Evolutionary conservation across 2,329 filamentous ascomycete species (phyloP).

Genomic region (Pyrenophora teres): DNA sequence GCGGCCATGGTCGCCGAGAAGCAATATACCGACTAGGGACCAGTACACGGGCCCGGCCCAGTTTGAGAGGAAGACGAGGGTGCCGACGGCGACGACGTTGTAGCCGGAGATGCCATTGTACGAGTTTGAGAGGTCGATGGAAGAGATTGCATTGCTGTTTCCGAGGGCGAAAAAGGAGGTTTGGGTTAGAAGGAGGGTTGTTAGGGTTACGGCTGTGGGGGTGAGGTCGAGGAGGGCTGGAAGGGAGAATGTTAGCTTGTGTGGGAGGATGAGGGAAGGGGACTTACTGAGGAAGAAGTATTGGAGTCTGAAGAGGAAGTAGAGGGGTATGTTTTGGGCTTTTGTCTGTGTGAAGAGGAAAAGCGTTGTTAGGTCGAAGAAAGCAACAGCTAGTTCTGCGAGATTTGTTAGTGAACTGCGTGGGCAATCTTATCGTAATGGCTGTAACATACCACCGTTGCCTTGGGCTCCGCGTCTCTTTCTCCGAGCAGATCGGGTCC

Average conservation of each 20-base stretch:
- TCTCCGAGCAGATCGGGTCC: conserved; percentile 27
- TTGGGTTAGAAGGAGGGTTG: conserved; percentile 77
- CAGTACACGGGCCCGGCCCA: conserved; percentile 94
- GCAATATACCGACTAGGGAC: conserved; percentile 67
- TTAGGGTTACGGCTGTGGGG: conserved; percentile 64
- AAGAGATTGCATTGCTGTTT: conserved; percentile 92
- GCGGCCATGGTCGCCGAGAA: conserved; percentile 45
- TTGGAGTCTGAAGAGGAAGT: conserved; percentile 73
- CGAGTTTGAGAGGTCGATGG: conserved; percentile 89
- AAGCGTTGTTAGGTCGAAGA: conserved; percentile 69
- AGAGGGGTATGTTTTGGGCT: conserved; percentile 81
- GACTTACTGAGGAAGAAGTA: conserved; percentile 56
- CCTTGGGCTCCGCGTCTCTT: conserved; percentile 18
- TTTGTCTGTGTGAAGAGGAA: conserved; percentile 87
- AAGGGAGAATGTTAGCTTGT: not conserved
- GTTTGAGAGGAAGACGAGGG: conserved; percentile 85
- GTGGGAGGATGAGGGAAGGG: conserved; percentile 13
- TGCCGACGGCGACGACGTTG: conserved; percentile 77
- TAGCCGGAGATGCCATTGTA: conserved; percentile 91
- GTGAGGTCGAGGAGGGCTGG: conserved; percentile 53
- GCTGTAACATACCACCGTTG: conserved; percentile 31
- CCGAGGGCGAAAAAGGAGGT: conserved; percentile 87
- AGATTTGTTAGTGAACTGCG: conserved; percentile 4
- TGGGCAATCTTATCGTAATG: no score
- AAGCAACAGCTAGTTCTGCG: conserved; percentile 56